These are phyloP conservation scores for Lodderomyces theae DNA, from an alignment of 1,139 yeast genomes.

Conservation along the genomic window DNA sequence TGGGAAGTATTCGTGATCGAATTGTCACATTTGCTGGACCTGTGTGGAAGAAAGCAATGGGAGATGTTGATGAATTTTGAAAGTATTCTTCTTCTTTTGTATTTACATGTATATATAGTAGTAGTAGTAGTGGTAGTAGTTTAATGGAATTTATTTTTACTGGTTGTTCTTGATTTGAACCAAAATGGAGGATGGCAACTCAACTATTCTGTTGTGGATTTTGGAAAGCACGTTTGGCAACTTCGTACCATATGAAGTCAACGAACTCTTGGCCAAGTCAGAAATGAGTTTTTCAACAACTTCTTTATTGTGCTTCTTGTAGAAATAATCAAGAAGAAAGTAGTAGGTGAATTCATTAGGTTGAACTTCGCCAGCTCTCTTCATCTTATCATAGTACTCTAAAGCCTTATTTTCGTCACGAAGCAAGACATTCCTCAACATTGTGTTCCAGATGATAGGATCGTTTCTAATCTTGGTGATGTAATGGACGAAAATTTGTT, in stretches of 20 bases:
- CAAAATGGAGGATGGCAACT: neutral
- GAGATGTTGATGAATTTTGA: slow-evolving; percentile 24
- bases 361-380: slow-evolving; percentile 12
- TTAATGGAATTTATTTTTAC: neutral
- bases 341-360: slow-evolving; percentile 61
- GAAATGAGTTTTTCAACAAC: slow-evolving; percentile 37
- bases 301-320: slow-evolving; percentile 28
- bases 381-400: slow-evolving; percentile 34
- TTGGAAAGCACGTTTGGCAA: slow-evolving; percentile 31
- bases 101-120: slow-evolving; percentile 1
- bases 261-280: slow-evolving; percentile 27
- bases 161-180: neutral
- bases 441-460: slow-evolving; percentile 56
- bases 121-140: no score
- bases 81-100: neutral
- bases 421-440: slow-evolving; percentile 49
- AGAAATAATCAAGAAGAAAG: slow-evolving; percentile 49
- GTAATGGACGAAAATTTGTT: slow-evolving; percentile 46
- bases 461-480: slow-evolving; percentile 28
- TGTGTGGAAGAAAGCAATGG: slow-evolving; percentile 46
- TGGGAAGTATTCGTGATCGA: slow-evolving; percentile 65
- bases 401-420: slow-evolving; percentile 39
- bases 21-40: slow-evolving; percentile 48
- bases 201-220: slow-evolving; percentile 7
- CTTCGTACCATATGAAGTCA: slow-evolving; percentile 36